Conservation (phyloP, 1,284 basidiomycete species). For the Afroboletus lepidellus region DNA sequence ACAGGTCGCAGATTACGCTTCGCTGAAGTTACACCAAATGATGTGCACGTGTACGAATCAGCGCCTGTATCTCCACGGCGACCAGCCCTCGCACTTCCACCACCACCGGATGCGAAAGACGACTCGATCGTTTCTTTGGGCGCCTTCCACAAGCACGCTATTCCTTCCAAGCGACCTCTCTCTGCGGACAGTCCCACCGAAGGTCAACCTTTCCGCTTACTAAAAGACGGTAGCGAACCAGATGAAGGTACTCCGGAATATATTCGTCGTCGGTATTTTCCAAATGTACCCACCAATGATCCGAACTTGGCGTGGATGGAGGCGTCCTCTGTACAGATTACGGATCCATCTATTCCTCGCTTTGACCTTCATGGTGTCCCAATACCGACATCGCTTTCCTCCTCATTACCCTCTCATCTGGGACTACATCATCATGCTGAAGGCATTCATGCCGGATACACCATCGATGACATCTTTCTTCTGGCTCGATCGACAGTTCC, state of each 20-base stretch:
- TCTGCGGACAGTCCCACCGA: slow-evolving; percentile 2
- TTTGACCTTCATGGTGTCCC: slow-evolving; percentile 76
- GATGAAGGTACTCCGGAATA: slow-evolving; percentile 80
- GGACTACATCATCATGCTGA: slow-evolving; percentile 92
- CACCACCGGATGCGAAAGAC: slow-evolving; percentile 48
- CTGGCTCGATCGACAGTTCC: slow-evolving; percentile 81
- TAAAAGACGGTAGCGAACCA: slow-evolving; percentile 31
- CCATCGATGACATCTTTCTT: slow-evolving; percentile 82
- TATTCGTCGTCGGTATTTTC: slow-evolving; percentile 85
- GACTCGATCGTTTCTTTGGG: slow-evolving; percentile 53
- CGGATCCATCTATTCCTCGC: slow-evolving; percentile 41
- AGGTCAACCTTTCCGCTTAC: neutral
- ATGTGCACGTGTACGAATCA: slow-evolving; percentile 76
- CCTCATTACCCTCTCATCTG: slow-evolving; percentile 71
- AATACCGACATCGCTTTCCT: slow-evolving; percentile 52
- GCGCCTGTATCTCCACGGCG: slow-evolving; percentile 70
- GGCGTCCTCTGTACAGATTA: slow-evolving; percentile 25
- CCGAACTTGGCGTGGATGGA: slow-evolving; percentile 79
- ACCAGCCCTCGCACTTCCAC: slow-evolving; percentile 45
- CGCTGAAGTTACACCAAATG: slow-evolving; percentile 48
- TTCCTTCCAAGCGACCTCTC: slow-evolving; percentile 12
- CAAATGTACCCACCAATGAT: slow-evolving; percentile 64
- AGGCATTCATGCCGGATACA: slow-evolving; percentile 79
- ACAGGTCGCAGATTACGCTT: slow-evolving; percentile 50
- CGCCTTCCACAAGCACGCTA: slow-evolving; percentile 36